Evolutionary conservation across 2,329 filamentous ascomycete species (phyloP), one percentile per base, ranked within the genome.

Genomic region (Fusarium foetens): DNA sequence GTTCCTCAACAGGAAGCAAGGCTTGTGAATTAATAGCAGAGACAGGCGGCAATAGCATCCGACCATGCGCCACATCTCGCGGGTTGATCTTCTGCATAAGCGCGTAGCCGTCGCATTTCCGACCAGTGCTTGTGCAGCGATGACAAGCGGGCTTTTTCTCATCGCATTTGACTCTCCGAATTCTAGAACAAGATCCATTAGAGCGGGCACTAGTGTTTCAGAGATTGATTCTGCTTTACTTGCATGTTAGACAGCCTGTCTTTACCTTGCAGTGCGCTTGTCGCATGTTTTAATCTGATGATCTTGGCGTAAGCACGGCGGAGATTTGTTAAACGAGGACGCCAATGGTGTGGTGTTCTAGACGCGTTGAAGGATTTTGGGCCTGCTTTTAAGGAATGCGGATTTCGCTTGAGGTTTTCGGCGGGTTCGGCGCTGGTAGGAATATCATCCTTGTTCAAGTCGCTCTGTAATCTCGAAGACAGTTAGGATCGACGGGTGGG

Each of bases 81-180:
- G 39, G 39, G 39, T n/a, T 57, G 13, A 35, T 46, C 39, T 46
- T 57, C 31, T 46, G 58, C 27, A 19, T 27, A 25, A 38, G 35
- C 25, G 35, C 17, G 48, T 61, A 61, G 21, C 58, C 58, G 29
- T 61, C 58, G 16, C 58, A 61, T 27, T 54, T 41, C 8, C 58
- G 58, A n/a, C 58, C 58, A n/a, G 58, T 61, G 36, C 48, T 61
- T 45, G 49, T 45, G 39, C 58, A 61, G n/a, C 58, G 58, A 35
- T 35, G 36, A 27, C 58, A 61, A 23, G 19, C 27, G 7, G 58
- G 58, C 17, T 42, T 55, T 33, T 42, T 55, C 49, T 61, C 58
- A n/a, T 61, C 58, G 8, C 58, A 61, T 38, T 61, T 61, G 3
- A 61, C 38, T 53, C 27, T 61, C 13, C 58, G 58, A 17, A 57